A percentile compares a stretch with the other conserved stretches of the same genome.
Conservation (phyloP, 2,329 filamentous ascomycete species). For the Neonectria coccinea region DNA sequence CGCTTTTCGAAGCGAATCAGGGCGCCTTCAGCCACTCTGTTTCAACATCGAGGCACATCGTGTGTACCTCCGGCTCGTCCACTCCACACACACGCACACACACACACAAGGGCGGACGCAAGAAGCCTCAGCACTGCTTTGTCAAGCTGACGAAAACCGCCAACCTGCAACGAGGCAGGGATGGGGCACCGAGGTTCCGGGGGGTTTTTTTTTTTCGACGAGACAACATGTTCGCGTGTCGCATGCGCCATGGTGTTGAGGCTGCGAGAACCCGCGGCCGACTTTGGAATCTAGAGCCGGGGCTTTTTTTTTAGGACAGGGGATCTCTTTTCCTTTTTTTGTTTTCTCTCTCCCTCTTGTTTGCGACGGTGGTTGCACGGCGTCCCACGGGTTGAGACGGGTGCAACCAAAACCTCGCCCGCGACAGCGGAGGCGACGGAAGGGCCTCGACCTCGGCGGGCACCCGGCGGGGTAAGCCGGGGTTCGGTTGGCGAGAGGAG, state of each 20-base stretch:
- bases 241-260: constrained; percentile 15
- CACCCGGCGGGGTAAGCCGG: constrained; percentile 20
- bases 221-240: not conserved
- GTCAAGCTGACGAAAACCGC: constrained; percentile 37
- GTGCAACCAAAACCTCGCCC: constrained; percentile 6
- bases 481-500: constrained; percentile 1
- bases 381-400: constrained; percentile 7
- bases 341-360: not conserved
- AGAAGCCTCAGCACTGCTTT: constrained; percentile 27
- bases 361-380: constrained; percentile 21
- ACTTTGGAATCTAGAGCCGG: not conserved
- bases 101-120: constrained; percentile 13
- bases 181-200: not conserved
- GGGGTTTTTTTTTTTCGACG: not conserved
- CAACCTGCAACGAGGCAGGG: constrained; percentile 3
- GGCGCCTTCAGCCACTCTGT: not conserved
- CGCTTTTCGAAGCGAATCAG: constrained; percentile 21
- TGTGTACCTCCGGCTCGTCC: constrained; percentile 32
- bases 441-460: constrained; percentile 21
- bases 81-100: not conserved
- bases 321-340: not conserved
- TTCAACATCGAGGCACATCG: constrained; percentile 23
- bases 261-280: constrained; percentile 9
- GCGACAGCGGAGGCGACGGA: constrained; percentile 1
- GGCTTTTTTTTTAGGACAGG: not conserved